A percentile compares a stretch with the other conserved stretches of the same genome.
Conservation (phyloP, 2,329 filamentous ascomycete species). For the Botrytis tulipae region DNA sequence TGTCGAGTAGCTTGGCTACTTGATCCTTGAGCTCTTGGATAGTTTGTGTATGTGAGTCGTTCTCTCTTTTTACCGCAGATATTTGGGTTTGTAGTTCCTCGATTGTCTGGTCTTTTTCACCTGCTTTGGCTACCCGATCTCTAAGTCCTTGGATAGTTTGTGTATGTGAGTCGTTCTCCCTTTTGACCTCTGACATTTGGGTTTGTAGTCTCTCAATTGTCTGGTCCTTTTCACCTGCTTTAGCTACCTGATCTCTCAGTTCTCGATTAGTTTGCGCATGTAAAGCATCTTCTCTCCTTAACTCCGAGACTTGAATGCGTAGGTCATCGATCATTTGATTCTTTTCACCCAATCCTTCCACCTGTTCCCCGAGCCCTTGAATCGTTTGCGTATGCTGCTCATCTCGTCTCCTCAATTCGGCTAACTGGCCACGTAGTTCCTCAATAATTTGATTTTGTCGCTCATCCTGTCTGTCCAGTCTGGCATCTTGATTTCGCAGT, state of each 20-base stretch:
- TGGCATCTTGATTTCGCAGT: neutral
- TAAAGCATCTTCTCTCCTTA: neutral
- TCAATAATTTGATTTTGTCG: neutral
- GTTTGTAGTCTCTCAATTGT: neutral
- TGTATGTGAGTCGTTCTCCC: neutral
- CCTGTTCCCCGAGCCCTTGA: neutral
- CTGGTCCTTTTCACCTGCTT: neutral
- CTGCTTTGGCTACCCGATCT: neutral
- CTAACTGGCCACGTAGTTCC: neutral
- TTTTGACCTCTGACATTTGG: rapidly evolving
- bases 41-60: neutral
- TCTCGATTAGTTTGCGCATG: neutral
- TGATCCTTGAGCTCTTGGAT: neutral
- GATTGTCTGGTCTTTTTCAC: neutral
- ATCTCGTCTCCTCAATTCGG: neutral
- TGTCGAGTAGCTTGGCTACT: neutral
- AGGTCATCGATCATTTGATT: neutral
- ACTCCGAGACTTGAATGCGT: neutral
- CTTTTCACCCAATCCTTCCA: neutral
- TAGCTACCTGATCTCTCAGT: neutral
- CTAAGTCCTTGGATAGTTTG: neutral
- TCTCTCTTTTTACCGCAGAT: rapidly evolving
- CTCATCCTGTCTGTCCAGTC: neutral
- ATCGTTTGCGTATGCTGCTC: neutral
- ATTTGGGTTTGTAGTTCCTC: neutral